Evolutionary conservation across 2,329 filamentous ascomycete species (phyloP), one percentile per base, ranked within the genome.

Genomic region (Clarireedia paspali): DNA sequence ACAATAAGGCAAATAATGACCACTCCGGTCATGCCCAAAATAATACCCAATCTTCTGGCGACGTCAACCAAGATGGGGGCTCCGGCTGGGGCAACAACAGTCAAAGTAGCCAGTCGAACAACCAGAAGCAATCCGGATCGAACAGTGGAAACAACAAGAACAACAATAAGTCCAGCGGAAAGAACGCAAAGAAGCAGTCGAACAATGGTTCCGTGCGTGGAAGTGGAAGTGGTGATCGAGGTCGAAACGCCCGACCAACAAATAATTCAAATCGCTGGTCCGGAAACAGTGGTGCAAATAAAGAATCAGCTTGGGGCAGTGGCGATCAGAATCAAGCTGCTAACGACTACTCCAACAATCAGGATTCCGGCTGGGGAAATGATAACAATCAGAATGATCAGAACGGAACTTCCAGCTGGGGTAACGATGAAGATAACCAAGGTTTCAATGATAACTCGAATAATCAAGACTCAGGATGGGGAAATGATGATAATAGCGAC

Each of bases 361-460:
- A 53, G 23, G 20, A 40, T 24, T 26, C 39, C 1, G 20, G 47
- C 40, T 48, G 47, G 47, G 55, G 52, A 34, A 50, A 50, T 15
- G 52, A 55, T 53, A 55, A 59, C 17, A 51, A 53, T 30, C 58
- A 52, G n/a, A 50, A 56, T 53, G 53, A 50, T 20, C 36, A 47
- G 2, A 53, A 53, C 36, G 40, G 38, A 12, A 49, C 52, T 38
- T 23, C 50, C 14, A 15, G 40, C 6, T 48, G 53, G 47, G 53
- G 26, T 5, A 55, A 55, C 27, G n/a, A 44, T 10, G 24, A 27
- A 24, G 15, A 50, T n/a, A 60, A 49, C 12, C 24, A 55, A 15
- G 15, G n/a, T 5, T 42, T 24, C 6, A 55, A 55, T 14, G 50
- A 55, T 10, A 20, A 20, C 20, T 20, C 20, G 2, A 42, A 42